Conservation (phyloP, 2,329 filamentous ascomycete species). For the Curvularia verruculosa region DNA sequence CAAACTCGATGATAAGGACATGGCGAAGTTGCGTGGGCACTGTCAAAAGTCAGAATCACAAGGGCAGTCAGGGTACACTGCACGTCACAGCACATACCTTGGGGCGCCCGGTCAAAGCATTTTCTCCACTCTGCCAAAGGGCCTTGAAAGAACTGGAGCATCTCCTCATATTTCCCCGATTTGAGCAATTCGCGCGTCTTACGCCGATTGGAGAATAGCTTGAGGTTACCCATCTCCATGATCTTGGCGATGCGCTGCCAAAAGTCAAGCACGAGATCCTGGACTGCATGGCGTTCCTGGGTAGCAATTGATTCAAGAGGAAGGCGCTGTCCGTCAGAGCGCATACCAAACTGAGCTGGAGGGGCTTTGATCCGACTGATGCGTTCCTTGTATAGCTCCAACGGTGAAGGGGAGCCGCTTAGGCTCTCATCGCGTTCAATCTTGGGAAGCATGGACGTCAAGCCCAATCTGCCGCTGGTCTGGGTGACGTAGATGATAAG, state of each 20-base stretch:
- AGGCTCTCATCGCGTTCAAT: slow-evolving; percentile 40
- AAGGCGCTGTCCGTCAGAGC: slow-evolving; percentile 45
- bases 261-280: slow-evolving; percentile 73
- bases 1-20: slow-evolving; percentile 91
- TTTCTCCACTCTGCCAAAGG: slow-evolving; percentile 78
- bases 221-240: slow-evolving; percentile 89
- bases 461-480: slow-evolving; percentile 87
- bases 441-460: slow-evolving; percentile 88
- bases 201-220: slow-evolving; percentile 83
- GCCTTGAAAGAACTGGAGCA: slow-evolving; percentile 81
- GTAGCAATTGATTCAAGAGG: slow-evolving; percentile 46
- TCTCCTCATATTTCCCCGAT: slow-evolving; percentile 79
- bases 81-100: slow-evolving; percentile 44
- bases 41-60: slow-evolving; percentile 35
- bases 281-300: slow-evolving; percentile 47
- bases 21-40: slow-evolving; percentile 67
- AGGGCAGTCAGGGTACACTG: too few relatives aligned
- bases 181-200: slow-evolving; percentile 89
- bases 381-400: slow-evolving; percentile 46
- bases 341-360: slow-evolving; percentile 44
- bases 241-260: slow-evolving; percentile 93
- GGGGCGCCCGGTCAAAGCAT: slow-evolving; percentile 76
- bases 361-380: slow-evolving; percentile 44
- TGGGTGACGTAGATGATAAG: slow-evolving; percentile 92
- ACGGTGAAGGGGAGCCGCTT: slow-evolving; percentile 35